Evolutionary conservation across 73 alveolate genomes (phyloP).

Genomic region (Stentor coeruleus): DNA sequence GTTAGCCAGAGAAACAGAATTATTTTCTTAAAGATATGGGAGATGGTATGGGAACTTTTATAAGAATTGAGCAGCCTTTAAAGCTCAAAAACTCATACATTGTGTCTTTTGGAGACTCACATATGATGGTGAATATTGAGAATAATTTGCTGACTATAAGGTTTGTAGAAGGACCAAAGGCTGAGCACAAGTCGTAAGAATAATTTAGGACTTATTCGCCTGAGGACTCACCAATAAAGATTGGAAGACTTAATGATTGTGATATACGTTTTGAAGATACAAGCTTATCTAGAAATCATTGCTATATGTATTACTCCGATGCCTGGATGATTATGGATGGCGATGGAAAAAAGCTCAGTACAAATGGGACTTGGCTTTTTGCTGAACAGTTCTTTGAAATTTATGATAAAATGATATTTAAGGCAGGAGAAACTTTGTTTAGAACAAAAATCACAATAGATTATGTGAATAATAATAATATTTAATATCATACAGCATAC

Average conservation of each 20-base stretch:
- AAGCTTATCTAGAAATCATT: constrained; percentile 33
- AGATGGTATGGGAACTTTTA: constrained; percentile 74
- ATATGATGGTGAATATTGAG: constrained; percentile 47
- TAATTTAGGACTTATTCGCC: constrained; percentile 20
- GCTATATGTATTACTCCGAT: constrained; percentile 1
- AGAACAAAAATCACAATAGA: too few species aligned
- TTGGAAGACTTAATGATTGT: constrained; percentile 43
- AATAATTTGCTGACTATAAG: neutral
- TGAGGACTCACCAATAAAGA: constrained; percentile 9
- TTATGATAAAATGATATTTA: constrained; percentile 12
- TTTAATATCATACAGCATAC: too few species aligned
- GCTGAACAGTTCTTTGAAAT: neutral
- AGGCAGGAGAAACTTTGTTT: constrained; percentile 9
- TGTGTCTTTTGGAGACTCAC: constrained; percentile 69
- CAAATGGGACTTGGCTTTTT: constrained; percentile 27
- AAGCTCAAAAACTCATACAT: constrained; percentile 53
- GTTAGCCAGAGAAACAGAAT: constrained; percentile 24
- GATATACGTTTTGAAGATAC: constrained; percentile 37
- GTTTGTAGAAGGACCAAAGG: constrained; percentile 41
- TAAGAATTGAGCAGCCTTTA: constrained; percentile 44
- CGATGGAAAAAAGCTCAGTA: constrained; percentile 14
- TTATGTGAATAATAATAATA: neutral
- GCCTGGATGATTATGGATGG: neutral
- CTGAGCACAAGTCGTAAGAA: constrained; percentile 20
- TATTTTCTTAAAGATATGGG: constrained; percentile 74